phyloP scores from a whole-genome alignment of 805 yeast genomes.

The Schwanniomyces yamadae region DNA sequence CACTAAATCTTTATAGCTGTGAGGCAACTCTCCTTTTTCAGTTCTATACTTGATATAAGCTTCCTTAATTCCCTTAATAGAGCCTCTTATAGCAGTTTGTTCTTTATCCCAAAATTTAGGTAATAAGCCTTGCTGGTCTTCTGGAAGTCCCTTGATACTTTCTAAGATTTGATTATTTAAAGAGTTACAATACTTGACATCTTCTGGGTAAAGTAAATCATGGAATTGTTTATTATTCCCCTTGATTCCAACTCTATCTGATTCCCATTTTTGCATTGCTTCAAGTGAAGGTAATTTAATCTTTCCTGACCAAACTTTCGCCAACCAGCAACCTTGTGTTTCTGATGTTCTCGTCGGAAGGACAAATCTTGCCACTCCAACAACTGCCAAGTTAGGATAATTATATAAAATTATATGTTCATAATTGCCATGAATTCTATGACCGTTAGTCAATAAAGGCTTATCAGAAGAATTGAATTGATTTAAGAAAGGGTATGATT shows the following conservation, averaged over 20 bases:
- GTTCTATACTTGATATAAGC: conserved; percentile 40
- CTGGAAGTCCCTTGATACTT: conserved; percentile 5
- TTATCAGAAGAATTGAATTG: conserved; percentile 7
- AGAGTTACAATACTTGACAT: conserved; percentile 53
- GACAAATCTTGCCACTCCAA: conserved; percentile 42
- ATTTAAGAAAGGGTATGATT: conserved; percentile 34
- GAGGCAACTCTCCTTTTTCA: conserved; percentile 39
- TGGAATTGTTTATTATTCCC: conserved; percentile 19
- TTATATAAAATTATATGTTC: conserved; percentile 42
- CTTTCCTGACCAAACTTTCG: conserved; percentile 39
- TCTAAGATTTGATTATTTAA: conserved; percentile 21
- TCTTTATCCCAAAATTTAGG: conserved; percentile 55
- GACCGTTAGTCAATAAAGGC: conserved; percentile 30
- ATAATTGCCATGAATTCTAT: conserved; percentile 33
- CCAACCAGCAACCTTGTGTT: conserved; percentile 42
- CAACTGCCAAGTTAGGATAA: conserved; percentile 40
- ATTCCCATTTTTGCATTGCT: conserved; percentile 32
- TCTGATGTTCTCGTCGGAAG: conserved; percentile 47
- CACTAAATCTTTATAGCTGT: conserved; percentile 37
- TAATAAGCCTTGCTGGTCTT: conserved; percentile 33
- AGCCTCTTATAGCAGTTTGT: conserved; percentile 42
- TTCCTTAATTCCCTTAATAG: conserved; percentile 44
- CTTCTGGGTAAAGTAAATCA: conserved; percentile 51
- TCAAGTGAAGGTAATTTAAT: conserved; percentile 32
- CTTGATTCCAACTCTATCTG: conserved; percentile 18